Evolutionary conservation across 192 early-diverging fungal genomes (phyloP).

Genomic region (Umbelopsis ramanniana): DNA sequence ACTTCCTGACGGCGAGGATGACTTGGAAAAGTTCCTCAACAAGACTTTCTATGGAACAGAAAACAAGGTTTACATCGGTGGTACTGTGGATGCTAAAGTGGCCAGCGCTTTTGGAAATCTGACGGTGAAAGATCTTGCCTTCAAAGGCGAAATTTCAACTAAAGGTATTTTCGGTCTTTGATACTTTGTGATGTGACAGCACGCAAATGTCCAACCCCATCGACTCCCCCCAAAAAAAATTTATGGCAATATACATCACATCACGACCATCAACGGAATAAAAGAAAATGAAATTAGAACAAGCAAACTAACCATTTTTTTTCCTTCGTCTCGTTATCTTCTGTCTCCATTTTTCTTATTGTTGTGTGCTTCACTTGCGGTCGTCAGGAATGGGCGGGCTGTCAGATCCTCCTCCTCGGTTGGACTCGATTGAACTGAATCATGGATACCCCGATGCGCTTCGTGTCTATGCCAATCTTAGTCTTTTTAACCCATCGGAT

Average conservation of each 20-base stretch:
- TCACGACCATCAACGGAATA: neutral
- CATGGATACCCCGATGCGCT: constrained; percentile 33
- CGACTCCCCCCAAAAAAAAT: neutral
- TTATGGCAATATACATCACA: neutral
- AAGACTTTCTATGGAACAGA: constrained; percentile 25
- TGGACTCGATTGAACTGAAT: constrained; percentile 26
- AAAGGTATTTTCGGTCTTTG: constrained; percentile 28
- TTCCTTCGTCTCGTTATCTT: neutral
- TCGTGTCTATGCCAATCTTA: constrained; percentile 19
- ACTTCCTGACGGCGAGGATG: constrained; percentile 30
- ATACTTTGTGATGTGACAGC: neutral
- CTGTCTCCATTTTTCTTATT: no score
- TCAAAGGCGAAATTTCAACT: constrained; percentile 38
- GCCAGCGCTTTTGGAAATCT: constrained; percentile 36
- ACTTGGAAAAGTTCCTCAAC: constrained; percentile 42
- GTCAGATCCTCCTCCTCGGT: constrained; percentile 35
- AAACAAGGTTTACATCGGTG: constrained; percentile 33
- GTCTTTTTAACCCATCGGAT: constrained; percentile 41
- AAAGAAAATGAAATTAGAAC: neutral
- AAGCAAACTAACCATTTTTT: neutral
- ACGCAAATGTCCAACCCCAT: no score
- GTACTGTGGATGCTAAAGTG: constrained; percentile 33
- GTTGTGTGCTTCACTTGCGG: neutral
- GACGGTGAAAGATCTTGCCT: constrained; percentile 30
- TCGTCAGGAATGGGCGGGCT: constrained; percentile 39